These are phyloP conservation scores for Lachancea waltii DNA, from an alignment of 805 yeast genomes.

Conservation along the genomic window DNA sequence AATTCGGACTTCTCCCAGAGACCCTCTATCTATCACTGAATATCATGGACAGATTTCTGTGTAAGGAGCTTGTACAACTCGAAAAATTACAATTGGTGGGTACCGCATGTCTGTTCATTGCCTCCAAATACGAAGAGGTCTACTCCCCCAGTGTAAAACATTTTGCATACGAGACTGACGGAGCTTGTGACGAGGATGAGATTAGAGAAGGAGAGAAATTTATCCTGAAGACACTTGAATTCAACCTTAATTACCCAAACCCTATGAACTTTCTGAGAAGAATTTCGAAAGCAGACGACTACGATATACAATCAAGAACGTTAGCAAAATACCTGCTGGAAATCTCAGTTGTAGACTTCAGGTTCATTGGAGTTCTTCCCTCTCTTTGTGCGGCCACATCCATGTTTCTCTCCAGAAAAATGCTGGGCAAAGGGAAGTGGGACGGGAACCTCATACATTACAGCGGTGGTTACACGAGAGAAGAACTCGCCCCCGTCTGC, in stretches of 20 bases:
- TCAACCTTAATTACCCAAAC: constrained; percentile 79
- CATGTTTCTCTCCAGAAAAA: constrained; percentile 76
- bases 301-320: constrained; percentile 84
- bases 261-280: constrained; percentile 91
- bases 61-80: constrained; percentile 68
- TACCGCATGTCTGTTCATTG: constrained; percentile 78
- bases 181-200: constrained; percentile 75
- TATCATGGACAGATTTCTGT: constrained; percentile 80
- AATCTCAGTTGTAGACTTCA: constrained; percentile 70
- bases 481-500: constrained; percentile 64
- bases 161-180: constrained; percentile 82
- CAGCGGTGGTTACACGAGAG: constrained; percentile 80
- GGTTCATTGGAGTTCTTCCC: constrained; percentile 71
- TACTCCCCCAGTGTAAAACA: constrained; percentile 81
- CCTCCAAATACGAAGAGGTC: constrained; percentile 91
- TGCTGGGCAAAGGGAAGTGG: constrained; percentile 71
- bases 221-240: constrained; percentile 65
- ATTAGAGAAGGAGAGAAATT: constrained; percentile 81
- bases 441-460: constrained; percentile 81
- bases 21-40: constrained; percentile 79
- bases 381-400: constrained; percentile 85
- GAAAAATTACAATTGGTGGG: constrained; percentile 81
- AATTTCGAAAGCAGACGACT: constrained; percentile 89
- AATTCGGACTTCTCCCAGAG: constrained; percentile 81
- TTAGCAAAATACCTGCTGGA: constrained; percentile 83